phyloP scores from a whole-genome alignment of 768 basidiomycete genomes.

The Leccinum imitatum region DNA sequence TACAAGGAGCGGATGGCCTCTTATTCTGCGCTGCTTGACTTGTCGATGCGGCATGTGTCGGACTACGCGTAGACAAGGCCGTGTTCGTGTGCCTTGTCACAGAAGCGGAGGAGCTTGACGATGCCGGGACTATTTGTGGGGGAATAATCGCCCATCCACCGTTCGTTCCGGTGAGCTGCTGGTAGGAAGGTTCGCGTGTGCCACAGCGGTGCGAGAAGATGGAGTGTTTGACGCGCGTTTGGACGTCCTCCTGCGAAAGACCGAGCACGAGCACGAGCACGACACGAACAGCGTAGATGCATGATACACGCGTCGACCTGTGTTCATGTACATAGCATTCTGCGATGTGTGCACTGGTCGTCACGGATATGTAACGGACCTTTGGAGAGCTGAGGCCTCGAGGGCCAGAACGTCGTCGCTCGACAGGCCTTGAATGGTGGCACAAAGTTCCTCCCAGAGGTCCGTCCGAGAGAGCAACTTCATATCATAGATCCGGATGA shows the following conservation, averaged over 20 bases:
- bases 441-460: slow-evolving; percentile 12
- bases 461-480: slow-evolving; percentile 10
- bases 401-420: slow-evolving; percentile 7
- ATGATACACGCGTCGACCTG: neutral
- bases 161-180: neutral
- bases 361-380: neutral
- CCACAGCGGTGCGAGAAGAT: slow-evolving; percentile 17
- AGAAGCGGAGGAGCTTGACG: slow-evolving; percentile 5
- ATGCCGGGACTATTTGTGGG: neutral
- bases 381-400: slow-evolving; percentile 3
- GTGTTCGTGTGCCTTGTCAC: slow-evolving; percentile 7
- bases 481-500: slow-evolving; percentile 10
- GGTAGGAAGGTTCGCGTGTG: slow-evolving; percentile 5
- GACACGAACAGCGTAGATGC: neutral
- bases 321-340: neutral
- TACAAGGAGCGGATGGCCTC: slow-evolving; percentile 2
- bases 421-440: neutral
- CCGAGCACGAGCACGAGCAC: neutral
- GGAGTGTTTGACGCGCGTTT: slow-evolving; percentile 7
- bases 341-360: too few relatives aligned
- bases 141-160: neutral
- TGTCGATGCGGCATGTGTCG: slow-evolving; percentile 14
- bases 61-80: slow-evolving; percentile 14
- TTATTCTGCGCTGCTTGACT: slow-evolving; percentile 13
- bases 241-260: slow-evolving; percentile 6